phyloP scores from a whole-genome alignment of 1,139 yeast species.

The Saccharomyces hybrid region DNA sequence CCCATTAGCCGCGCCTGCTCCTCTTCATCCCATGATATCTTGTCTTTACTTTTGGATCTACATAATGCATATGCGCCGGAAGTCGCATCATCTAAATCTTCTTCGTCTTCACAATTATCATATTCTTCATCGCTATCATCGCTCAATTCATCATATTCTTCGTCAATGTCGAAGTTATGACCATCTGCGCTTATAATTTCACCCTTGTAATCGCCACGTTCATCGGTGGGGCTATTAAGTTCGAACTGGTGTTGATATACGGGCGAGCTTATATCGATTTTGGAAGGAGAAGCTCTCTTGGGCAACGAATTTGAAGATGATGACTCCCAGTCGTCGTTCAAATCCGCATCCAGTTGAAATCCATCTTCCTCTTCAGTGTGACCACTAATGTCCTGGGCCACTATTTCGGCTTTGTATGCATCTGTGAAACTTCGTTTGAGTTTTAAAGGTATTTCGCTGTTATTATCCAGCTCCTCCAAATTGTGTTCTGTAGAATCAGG shows the following conservation, averaged over 20 bases:
- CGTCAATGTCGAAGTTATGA: conserved; percentile 11
- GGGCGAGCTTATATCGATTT: neutral
- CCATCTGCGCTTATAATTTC: conserved; percentile 1
- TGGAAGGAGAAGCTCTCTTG: conserved; percentile 8
- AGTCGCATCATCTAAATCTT: conserved; percentile 22
- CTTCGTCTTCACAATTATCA: conserved; percentile 21
- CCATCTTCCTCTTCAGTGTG: conserved; percentile 25
- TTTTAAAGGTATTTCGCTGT: conserved; percentile 8
- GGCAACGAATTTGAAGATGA: neutral
- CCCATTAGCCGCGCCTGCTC: conserved; percentile 34
- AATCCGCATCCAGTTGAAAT: conserved; percentile 18
- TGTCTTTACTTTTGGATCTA: conserved; percentile 39
- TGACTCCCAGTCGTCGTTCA: neutral
- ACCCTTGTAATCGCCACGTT: conserved; percentile 1
- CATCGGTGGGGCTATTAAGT: conserved; percentile 10
- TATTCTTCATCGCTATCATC: conserved; percentile 23
- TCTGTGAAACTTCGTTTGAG: neutral
- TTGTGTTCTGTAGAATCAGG: conserved; percentile 14
- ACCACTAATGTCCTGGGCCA: conserved; percentile 3
- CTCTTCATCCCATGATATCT: conserved; percentile 35
- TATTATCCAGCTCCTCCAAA: conserved; percentile 15
- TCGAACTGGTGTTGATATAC: conserved; percentile 25
- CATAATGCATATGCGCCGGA: conserved; percentile 34
- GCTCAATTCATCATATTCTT: conserved; percentile 18
- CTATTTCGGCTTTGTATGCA: neutral